Evolutionary conservation across 495 filamentous ascomycete genomes (phyloP), one percentile per base, ranked within the genome.

Genomic region (Alectoria sarmentosa): DNA sequence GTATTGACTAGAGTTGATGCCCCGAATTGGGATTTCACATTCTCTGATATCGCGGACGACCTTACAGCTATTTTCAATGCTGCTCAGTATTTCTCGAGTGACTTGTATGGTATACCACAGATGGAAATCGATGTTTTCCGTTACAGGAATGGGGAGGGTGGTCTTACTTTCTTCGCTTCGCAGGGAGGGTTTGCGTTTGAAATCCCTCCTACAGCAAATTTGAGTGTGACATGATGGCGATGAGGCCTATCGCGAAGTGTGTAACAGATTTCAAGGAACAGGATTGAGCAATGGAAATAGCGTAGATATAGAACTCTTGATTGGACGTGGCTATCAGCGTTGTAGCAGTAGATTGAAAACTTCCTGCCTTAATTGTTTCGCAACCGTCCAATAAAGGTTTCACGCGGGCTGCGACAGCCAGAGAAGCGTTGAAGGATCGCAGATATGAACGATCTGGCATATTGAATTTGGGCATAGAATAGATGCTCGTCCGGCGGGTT

Each of bases 401-500:
- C 42, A 46, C 46, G 26, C 23, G 7, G 3, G 10, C 10, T 26
- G 11, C 26, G 11, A 32, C 11, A 8, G 26, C 36, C 52, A 30
- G 13, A 63, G 15, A 17, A 28, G 6, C 23, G 4, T 19, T 32
- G 37, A 23, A 14, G 1, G 0, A n/a, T 41, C 36, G 26, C 26
- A 5, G 57, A 17, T 3, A 63, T 63, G 61, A 28, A 41, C 23
- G 17, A 6, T 42, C 30, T 19, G 42, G 48, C 10, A 32, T 21
- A 49, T 26, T 63, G 49, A 63, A 63, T 3, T 14, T 11, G 19
- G 17, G 39, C 41, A 59, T 64, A n/a, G 54, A 52, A 58, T 64
- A 64, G 55, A 64, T 64, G 62, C 62, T 64, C 30, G 62, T 64
- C 55, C 55, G 41, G 14, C 23, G 39, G 34, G 26, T 49, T 49